Percentiles rank a stretch among this genome's conserved stretches.
Evolutionary conservation across 106 monocot species (phyloP).

Genomic region (Alisma plantagoaquatica): DNA sequence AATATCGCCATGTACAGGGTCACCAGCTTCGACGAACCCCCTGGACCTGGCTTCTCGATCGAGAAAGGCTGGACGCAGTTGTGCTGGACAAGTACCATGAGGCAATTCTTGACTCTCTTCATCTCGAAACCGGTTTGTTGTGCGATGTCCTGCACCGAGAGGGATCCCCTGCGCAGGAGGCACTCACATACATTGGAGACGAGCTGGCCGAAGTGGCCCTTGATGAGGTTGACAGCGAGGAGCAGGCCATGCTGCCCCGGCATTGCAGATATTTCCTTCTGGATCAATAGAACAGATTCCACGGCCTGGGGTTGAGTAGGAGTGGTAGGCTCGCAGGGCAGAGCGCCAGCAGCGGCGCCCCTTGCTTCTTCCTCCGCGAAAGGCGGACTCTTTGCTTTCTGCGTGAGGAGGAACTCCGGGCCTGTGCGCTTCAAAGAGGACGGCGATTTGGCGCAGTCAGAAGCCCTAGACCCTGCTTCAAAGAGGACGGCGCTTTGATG

Average conservation of each 20-base stretch:
- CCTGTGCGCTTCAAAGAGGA: too few relatives aligned
- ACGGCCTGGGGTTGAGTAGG: not conserved
- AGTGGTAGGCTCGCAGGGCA: too few relatives aligned
- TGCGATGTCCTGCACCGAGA: constrained; percentile 48
- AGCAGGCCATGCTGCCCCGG: constrained; percentile 35
- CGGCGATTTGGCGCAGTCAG: too few relatives aligned
- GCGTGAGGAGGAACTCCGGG: too few relatives aligned
- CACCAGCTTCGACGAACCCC: too few relatives aligned
- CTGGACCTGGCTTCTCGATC: too few relatives aligned
- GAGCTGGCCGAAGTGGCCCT: constrained; percentile 51
- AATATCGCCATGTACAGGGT: constrained; percentile 63
- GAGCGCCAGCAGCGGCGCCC: too few relatives aligned
- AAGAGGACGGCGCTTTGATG: too few relatives aligned
- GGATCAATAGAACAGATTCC: not conserved
- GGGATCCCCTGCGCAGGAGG: constrained; percentile 49
- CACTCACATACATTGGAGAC: constrained; percentile 68
- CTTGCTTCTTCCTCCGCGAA: too few relatives aligned
- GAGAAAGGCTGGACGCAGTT: constrained; percentile 93
- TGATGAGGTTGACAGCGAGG: constrained; percentile 41
- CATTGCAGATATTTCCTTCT: constrained; percentile 14
- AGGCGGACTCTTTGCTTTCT: too few relatives aligned
- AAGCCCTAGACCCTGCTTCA: too few relatives aligned
- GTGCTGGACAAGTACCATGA: constrained; percentile 87
- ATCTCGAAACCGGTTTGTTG: constrained; percentile 32
- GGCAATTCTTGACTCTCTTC: constrained; percentile 57